phyloP scores from a whole-genome alignment of 169 alveolate genomes.

The Plasmodium coatneyi region DNA sequence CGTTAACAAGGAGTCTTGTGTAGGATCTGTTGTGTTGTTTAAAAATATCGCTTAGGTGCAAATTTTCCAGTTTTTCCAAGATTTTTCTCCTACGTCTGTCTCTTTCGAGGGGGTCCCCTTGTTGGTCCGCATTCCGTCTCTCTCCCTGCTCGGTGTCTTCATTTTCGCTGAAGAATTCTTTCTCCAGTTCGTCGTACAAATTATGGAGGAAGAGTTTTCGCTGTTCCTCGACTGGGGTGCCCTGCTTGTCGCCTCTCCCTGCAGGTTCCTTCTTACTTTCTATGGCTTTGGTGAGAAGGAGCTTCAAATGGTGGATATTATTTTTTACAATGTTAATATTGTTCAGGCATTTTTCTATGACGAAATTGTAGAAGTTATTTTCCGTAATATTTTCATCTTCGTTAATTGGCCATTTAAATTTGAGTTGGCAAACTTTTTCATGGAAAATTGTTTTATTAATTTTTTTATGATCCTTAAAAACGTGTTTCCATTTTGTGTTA shows the following conservation, averaged over 20 bases:
- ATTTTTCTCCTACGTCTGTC: constrained; percentile 1
- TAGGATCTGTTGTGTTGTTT: constrained; percentile 68
- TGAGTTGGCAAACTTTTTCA: constrained; percentile 63
- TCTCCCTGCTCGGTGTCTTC: background rate
- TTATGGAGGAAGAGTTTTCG: background rate
- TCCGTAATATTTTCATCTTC: constrained; percentile 72
- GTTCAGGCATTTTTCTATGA: constrained; percentile 53
- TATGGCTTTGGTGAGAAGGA: constrained; percentile 15
- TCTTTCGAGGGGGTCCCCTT: background rate
- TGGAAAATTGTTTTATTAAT: constrained; percentile 43
- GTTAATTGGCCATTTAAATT: constrained; percentile 74
- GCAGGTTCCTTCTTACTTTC: constrained; percentile 14
- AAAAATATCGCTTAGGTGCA: constrained; percentile 33
- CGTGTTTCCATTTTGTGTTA: constrained; percentile 45
- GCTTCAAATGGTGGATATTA: constrained; percentile 42
- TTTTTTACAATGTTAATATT: constrained; percentile 30
- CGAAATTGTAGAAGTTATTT: constrained; percentile 47
- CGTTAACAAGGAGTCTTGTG: constrained; percentile 55
- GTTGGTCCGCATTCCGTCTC: background rate
- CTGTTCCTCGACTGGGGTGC: background rate
- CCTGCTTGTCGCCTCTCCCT: background rate
- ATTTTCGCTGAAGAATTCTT: constrained; percentile 12
- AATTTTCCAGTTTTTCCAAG: constrained; percentile 50
- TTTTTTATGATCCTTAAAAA: constrained; percentile 37
- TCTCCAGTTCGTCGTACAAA: constrained; percentile 23